Percentiles rank a stretch among this genome's conserved stretches.
Conservation (phyloP, 1,284 basidiomycete genomes). For the Singerocomus rubriflavus region DNA sequence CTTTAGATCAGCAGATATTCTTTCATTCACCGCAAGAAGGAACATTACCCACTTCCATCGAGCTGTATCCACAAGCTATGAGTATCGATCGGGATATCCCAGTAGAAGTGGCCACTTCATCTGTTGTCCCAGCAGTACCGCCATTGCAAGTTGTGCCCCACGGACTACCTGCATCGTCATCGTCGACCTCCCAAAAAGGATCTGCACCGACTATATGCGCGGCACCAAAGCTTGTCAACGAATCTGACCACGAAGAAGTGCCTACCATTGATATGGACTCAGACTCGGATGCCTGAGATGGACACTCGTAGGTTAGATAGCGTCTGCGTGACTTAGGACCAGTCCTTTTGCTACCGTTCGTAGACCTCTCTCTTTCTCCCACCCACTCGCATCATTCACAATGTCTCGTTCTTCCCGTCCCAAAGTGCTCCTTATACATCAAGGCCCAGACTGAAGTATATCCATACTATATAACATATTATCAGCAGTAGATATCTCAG, state of each 20-base stretch:
- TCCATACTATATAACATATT: background rate
- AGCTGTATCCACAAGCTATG: conserved; percentile 1
- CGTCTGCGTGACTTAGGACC: too few relatives aligned
- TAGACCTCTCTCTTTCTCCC: too few relatives aligned
- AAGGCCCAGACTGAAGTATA: too few relatives aligned
- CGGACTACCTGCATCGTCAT: background rate
- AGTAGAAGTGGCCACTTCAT: background rate
- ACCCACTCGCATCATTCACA: too few relatives aligned
- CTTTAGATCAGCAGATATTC: conserved; percentile 1
- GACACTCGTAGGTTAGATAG: too few relatives aligned
- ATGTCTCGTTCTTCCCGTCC: too few relatives aligned
- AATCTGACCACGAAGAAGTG: conserved; percentile 51
- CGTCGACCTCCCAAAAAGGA: conserved; percentile 7
- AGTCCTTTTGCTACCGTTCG: too few relatives aligned
- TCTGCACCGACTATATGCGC: background rate
- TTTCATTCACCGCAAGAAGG: background rate
- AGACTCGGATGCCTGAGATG: conserved; percentile 38
- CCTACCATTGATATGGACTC: conserved; percentile 53
- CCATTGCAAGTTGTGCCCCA: background rate
- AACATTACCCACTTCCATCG: background rate
- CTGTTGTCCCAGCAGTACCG: background rate
- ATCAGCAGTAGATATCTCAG: background rate
- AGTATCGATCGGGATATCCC: background rate
- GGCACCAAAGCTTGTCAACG: conserved; percentile 25
- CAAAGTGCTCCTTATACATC: too few relatives aligned